Evolutionary conservation across 192 early-diverging fungal genomes (phyloP).

Genomic region (Coemansia sp.): DNA sequence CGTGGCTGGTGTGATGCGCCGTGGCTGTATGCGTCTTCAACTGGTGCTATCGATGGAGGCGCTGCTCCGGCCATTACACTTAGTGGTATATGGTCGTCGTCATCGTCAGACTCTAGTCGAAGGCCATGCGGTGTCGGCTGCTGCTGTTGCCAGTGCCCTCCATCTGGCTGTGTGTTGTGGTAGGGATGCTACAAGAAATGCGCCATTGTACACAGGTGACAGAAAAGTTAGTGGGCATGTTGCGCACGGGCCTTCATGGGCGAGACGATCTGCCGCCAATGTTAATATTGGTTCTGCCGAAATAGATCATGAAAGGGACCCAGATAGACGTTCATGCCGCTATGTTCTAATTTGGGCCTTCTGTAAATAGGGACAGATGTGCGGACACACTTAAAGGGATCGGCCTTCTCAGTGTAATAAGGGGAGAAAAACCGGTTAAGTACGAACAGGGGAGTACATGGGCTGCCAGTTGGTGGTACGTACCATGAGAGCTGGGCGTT

Average conservation of each 20-base stretch:
- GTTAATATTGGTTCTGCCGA: background rate
- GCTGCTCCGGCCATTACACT: slow-evolving; percentile 28
- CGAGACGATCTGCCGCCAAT: background rate
- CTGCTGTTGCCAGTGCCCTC: slow-evolving; percentile 12
- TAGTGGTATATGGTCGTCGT: slow-evolving; percentile 41
- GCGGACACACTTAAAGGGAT: slow-evolving; percentile 5
- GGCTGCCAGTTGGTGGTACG: background rate
- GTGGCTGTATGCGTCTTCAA: slow-evolving; percentile 5
- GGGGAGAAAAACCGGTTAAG: background rate
- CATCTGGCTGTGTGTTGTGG: slow-evolving; percentile 13
- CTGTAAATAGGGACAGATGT: slow-evolving; percentile 10
- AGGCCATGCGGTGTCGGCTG: slow-evolving; percentile 1
- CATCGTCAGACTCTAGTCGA: slow-evolving; percentile 8
- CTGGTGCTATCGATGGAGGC: background rate
- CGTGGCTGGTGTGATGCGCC: slow-evolving; percentile 7
- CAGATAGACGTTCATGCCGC: background rate
- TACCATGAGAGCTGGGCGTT: slow-evolving; percentile 1
- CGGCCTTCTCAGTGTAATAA: background rate
- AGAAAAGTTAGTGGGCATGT: background rate
- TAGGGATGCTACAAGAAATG: slow-evolving; percentile 19
- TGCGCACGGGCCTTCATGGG: background rate
- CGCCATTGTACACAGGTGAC: background rate
- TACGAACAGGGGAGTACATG: too few relatives aligned
- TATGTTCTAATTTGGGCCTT: slow-evolving; percentile 3
- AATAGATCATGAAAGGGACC: background rate